Evolutionary conservation across 306 rosid species (phyloP).

Genomic region (Castanea sativa): DNA sequence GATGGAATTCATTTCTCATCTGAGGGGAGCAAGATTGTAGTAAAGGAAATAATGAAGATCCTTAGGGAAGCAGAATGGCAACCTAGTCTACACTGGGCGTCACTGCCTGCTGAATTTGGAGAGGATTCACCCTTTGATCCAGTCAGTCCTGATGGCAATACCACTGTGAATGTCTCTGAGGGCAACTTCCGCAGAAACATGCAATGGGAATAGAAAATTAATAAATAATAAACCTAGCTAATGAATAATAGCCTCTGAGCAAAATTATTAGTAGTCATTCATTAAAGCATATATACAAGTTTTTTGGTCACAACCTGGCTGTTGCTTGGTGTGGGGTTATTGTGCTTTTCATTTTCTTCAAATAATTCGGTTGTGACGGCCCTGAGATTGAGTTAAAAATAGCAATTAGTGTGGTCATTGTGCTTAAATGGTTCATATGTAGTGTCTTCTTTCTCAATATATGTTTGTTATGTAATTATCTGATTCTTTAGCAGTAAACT

Average conservation of each 20-base stretch:
- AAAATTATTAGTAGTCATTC: not conserved
- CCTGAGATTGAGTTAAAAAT: too few species aligned
- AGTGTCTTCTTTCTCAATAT: not conserved
- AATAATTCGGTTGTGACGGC: too few species aligned
- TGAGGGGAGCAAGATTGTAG: conserved; percentile 70
- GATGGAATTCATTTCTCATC: conserved; percentile 73
- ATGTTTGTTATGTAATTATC: not conserved
- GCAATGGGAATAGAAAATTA: conserved; percentile 9
- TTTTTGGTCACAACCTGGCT: not conserved
- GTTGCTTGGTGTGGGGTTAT: not conserved
- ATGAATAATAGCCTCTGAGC: not conserved
- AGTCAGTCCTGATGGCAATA: conserved; percentile 23
- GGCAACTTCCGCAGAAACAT: not conserved
- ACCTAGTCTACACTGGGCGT: conserved; percentile 52
- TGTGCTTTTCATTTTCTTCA: too few species aligned
- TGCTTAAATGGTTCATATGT: not conserved
- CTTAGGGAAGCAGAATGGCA: conserved; percentile 66
- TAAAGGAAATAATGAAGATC: conserved; percentile 51
- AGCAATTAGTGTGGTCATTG: too few species aligned
- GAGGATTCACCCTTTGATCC: conserved; percentile 47
- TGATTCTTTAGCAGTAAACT: not conserved
- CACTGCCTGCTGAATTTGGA: conserved; percentile 51
- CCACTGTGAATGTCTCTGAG: conserved; percentile 17
- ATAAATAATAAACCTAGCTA: not conserved
- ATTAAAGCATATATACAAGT: not conserved